Evolutionary conservation across 139 green algal genomes (phyloP).

Genomic region (Auxenochlorella protothecoides): DNA sequence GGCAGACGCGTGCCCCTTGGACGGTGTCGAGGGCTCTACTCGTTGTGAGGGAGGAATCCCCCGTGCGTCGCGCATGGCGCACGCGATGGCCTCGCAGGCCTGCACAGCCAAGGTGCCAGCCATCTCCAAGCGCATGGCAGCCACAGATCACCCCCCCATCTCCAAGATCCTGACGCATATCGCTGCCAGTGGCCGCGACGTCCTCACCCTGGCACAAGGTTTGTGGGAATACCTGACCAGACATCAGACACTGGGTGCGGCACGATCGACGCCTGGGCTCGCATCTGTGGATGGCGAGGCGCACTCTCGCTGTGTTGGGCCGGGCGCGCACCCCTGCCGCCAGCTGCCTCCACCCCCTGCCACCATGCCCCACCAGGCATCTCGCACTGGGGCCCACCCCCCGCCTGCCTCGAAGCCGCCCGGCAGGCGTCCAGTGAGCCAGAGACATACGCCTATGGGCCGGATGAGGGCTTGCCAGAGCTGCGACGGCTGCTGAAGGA

Average conservation of each 20-base stretch:
- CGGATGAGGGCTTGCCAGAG: conserved; percentile 59
- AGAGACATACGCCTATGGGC: conserved; percentile 44
- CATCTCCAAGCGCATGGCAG: conserved; percentile 45
- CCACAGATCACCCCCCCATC: conserved; percentile 64
- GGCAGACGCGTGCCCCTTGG: no score
- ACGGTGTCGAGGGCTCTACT: no score
- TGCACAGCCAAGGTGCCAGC: background rate
- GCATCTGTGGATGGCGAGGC: no score
- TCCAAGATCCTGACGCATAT: conserved; percentile 46
- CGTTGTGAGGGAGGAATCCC: no score
- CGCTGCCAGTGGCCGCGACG: no score
- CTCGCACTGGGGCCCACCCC: conserved; percentile 70
- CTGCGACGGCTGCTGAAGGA: conserved; percentile 56
- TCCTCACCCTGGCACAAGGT: conserved; percentile 44
- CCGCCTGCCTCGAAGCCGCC: conserved; percentile 38
- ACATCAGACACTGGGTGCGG: no score
- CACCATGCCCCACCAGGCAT: conserved; percentile 29
- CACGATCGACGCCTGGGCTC: no score
- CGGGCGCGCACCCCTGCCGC: background rate
- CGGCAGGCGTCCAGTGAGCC: background rate
- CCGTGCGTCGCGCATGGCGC: no score
- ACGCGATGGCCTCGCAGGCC: no score
- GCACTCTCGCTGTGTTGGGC: no score
- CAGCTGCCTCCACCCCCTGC: background rate
- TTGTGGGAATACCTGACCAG: no score